phyloP scores from a whole-genome alignment of 2,329 filamentous ascomycete species.

The Cadophora sp. region DNA sequence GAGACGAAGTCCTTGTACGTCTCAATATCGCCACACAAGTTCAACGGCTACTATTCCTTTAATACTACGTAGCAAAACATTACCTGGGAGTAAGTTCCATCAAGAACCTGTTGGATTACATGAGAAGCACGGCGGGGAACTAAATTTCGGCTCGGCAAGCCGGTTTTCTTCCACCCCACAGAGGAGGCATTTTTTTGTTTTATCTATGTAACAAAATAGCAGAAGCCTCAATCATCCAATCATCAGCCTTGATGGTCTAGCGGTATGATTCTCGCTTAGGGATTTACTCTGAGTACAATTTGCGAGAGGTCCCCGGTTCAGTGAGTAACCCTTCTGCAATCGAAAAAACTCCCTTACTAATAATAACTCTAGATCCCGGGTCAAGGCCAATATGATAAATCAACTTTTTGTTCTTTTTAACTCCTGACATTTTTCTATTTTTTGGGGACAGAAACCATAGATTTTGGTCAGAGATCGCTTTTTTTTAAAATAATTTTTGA shows the following conservation, averaged over 20 bases:
- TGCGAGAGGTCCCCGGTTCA: slow-evolving; percentile 20
- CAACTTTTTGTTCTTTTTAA: too few relatives aligned
- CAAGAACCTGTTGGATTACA: too few relatives aligned
- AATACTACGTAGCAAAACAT: neutral
- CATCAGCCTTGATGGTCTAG: slow-evolving; percentile 17
- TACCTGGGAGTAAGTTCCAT: neutral
- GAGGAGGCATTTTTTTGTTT: neutral
- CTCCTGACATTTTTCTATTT: neutral
- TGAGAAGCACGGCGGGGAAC: neutral
- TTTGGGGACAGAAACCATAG: neutral
- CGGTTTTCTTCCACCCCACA: neutral
- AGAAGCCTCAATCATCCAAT: neutral
- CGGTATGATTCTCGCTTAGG: slow-evolving; percentile 23
- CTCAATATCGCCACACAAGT: too few relatives aligned
- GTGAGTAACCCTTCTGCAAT: too few relatives aligned
- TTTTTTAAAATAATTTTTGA: too few relatives aligned
- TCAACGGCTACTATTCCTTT: neutral
- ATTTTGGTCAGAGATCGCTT: too few relatives aligned
- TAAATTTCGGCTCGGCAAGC: neutral
- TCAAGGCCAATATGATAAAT: slow-evolving; percentile 9
- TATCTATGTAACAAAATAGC: neutral
- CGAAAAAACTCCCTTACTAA: too few relatives aligned
- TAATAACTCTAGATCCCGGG: too few relatives aligned
- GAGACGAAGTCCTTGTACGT: too few relatives aligned
- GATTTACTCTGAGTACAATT: slow-evolving; percentile 17